Conservation (phyloP, 1,139 yeast species). For the Suhomyces wounanorum region DNA sequence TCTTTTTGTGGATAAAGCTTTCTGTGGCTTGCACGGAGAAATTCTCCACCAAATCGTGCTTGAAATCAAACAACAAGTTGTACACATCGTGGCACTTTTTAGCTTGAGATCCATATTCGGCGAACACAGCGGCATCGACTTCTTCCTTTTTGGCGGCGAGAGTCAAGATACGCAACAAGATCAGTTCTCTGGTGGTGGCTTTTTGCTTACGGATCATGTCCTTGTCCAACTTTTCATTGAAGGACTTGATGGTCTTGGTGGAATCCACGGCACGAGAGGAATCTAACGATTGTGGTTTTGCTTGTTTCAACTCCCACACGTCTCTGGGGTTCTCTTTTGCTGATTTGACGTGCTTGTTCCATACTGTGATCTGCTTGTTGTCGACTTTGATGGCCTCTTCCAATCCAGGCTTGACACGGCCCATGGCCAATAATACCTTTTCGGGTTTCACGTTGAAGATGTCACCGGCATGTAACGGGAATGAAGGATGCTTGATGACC, state of each 20-base stretch:
- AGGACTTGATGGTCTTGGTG: conserved; percentile 22
- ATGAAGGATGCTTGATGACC: conserved; percentile 76
- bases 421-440: conserved; percentile 82
- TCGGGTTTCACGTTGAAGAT: conserved; percentile 83
- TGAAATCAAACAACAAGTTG: conserved; percentile 28
- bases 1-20: conserved; percentile 34
- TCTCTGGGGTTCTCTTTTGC: conserved; percentile 61
- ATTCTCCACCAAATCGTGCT: conserved; percentile 29
- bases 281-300: conserved; percentile 45
- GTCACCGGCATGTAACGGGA: conserved; percentile 80
- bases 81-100: conserved; percentile 36
- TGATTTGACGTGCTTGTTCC: conserved; percentile 69
- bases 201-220: conserved; percentile 43
- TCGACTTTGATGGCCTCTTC: conserved; percentile 68
- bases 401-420: conserved; percentile 77
- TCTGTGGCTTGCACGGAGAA: conserved; percentile 22
- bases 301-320: conserved; percentile 56
- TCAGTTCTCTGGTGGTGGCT: conserved; percentile 43
- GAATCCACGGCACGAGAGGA: conserved; percentile 18
- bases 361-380: conserved; percentile 66
- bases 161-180: conserved; percentile 45
- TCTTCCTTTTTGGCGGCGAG: conserved; percentile 26
- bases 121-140: conserved; percentile 27
- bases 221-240: conserved; percentile 30
- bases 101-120: conserved; percentile 25